Percentiles rank a stretch among this genome's conserved stretches.
These are phyloP conservation scores for Colletotrichum incanum DNA, from an alignment of 2,329 filamentous ascomycete species.

Conservation along the genomic window DNA sequence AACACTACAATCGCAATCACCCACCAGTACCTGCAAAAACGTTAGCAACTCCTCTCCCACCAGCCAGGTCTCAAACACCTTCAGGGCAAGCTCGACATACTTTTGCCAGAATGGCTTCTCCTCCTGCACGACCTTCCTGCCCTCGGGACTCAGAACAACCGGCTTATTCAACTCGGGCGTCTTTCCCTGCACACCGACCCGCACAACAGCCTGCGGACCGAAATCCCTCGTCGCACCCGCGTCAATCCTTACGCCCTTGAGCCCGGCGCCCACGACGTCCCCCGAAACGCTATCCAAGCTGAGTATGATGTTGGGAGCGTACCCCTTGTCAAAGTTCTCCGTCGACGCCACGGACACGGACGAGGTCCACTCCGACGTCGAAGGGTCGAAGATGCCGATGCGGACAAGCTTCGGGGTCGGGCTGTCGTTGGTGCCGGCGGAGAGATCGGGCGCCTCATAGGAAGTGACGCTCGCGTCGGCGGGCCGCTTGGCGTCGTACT, in stretches of 20 bases:
- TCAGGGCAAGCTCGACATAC: slow-evolving; percentile 59
- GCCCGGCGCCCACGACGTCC: slow-evolving; percentile 64
- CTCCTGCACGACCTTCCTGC: slow-evolving; percentile 69
- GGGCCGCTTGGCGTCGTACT: slow-evolving; percentile 65
- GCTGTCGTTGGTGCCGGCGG: slow-evolving; percentile 51
- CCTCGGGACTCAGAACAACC: slow-evolving; percentile 73
- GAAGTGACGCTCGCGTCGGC: slow-evolving; percentile 63
- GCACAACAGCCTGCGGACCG: slow-evolving; percentile 71
- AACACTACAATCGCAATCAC: slow-evolving; percentile 68
- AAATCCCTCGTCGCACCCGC: slow-evolving; percentile 77
- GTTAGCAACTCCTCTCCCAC: slow-evolving; percentile 52
- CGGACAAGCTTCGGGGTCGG: slow-evolving; percentile 63
- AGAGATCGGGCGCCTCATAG: slow-evolving; percentile 71
- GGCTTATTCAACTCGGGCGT: slow-evolving; percentile 75
- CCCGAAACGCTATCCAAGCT: slow-evolving; percentile 61
- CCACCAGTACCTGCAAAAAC: slow-evolving; percentile 75
- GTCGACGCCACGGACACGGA: slow-evolving; percentile 70
- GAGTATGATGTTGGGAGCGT: slow-evolving; percentile 70
- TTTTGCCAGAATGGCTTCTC: slow-evolving; percentile 79
- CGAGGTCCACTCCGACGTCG: slow-evolving; percentile 64
- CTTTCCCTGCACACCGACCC: slow-evolving; percentile 64
- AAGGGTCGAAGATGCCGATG: slow-evolving; percentile 70
- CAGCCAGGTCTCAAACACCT: background rate
- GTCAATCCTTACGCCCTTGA: slow-evolving; percentile 73
- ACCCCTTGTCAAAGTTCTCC: slow-evolving; percentile 74